Evolutionary conservation across 805 yeast genomes (phyloP), one percentile per base, ranked within the genome.

Genomic region (Wickerhamiella spandovensis): DNA sequence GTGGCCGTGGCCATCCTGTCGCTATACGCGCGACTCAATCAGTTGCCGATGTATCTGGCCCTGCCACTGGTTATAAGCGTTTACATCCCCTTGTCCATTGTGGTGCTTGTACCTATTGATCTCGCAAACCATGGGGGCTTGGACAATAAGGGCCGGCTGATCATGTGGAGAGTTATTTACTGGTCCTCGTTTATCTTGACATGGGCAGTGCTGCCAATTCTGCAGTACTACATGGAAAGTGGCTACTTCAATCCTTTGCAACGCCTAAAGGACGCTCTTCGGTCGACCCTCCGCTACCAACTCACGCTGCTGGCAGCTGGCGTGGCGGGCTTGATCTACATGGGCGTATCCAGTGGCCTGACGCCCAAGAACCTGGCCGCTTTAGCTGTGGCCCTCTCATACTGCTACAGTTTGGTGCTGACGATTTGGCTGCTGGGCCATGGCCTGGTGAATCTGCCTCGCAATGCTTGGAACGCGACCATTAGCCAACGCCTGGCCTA

Each of bases 401-500:
- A 86, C 62, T 79, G 82, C 20, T 86, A 85, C 62, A 76, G 94
- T 0, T 70, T 86, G 60, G 70, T 81, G 1, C 60, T 86, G 32
- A 88, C 90, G 2, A 72, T 84, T 21, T 84, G 92, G 90, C 67
- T 86, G 51, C 79, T 86, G 84, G 84, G 90, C 2, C 89, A 85
- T 63, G 95, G 95, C 0, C 65, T 84, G 46, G 75, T 84, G 17
- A 72, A 74, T 43, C 70, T 84, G 1, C 94, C 95, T 0, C 71
- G 84, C 51, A 63, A 68, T 48, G 54, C 67, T 54, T 66, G 70
- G 65, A 38, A 58, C 37, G 59, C 66, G 52, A 51, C 67, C 53
- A 63, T 74, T 62, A 74, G 60, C 8, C 49, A 59, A 10, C 63
- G 64, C 38, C 61, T 74, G 28, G 61, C 62, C 15, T 57, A 60